Evolutionary conservation across 2,329 filamentous ascomycete genomes (phyloP).

Genomic region (Biscogniauxia sp.): DNA sequence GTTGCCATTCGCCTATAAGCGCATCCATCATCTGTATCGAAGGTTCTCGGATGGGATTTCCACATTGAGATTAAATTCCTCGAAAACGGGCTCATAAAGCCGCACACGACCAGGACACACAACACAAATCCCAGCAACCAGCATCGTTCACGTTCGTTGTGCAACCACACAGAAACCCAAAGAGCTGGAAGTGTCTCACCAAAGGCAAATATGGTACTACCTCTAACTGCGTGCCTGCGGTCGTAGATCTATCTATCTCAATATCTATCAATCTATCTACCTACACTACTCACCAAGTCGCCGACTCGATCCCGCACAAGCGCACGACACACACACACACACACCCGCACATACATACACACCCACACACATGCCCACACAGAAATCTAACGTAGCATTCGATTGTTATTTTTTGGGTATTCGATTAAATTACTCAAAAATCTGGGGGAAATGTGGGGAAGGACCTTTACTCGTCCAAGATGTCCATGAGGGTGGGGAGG

Average conservation of each 20-base stretch:
- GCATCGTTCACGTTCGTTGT: neutral
- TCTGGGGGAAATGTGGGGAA: neutral
- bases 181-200: neutral
- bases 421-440: neutral
- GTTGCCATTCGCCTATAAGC: neutral
- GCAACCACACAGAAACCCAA: slow-evolving; percentile 1
- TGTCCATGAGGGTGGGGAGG: neutral
- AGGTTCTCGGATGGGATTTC: neutral
- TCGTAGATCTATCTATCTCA: neutral
- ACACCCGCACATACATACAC: too few relatives aligned
- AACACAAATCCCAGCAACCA: neutral
- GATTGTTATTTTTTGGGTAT: neutral
- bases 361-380: too few relatives aligned
- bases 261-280: too few relatives aligned
- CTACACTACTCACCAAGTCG: neutral
- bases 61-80: neutral
- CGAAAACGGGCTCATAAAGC: neutral
- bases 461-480: neutral
- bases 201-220: neutral
- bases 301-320: neutral
- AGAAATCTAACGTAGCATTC: neutral
- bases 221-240: neutral
- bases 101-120: neutral
- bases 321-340: neutral
- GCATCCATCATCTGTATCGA: neutral